Evolutionary conservation across 2,329 filamentous ascomycete species (phyloP), one percentile per base, ranked within the genome.

Genomic region (Xylaria arbuscula): DNA sequence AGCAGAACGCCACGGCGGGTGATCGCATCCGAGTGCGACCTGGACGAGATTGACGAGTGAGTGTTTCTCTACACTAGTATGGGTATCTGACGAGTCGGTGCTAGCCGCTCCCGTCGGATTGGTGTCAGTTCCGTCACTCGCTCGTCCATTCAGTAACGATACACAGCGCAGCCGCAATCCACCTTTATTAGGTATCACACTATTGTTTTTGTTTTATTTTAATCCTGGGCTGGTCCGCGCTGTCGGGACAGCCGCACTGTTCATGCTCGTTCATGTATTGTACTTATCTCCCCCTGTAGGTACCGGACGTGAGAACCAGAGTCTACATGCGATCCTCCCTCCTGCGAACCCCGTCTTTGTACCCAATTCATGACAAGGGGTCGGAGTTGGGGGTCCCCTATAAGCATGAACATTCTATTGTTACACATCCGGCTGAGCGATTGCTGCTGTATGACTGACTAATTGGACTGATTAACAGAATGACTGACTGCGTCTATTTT

Each of bases 1-100:
- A 61, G 68, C 22, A 67, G 62, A 51, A 61, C 68, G 58, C 71
- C 72, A 72, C 70, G 61, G 54, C 67, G 64, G 64, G 69, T 62
- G 62, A 71, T 68, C 64, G 62, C 70, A 70, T 64, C 70, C 64
- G 62, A 65, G 61, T 64, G 62, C 57, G 55, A 66, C 63, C 45
- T 60, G 63, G 50, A 32, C 53, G 59, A 69, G 69, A 71, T 71
- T 69, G 53, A 71, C 69, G 66, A 54, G 28, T 32, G 28, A 22
- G 17, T 45, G 40, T 28, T 5, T 28, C 22, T 22, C 17, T n/a
- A 7, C 15, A 34, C 17, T 19, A 19, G 17, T 6, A 17, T 19
- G 19, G 51, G 48, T 15, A 51, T 32, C 24, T 70, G 51, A 69
- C 66, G 63, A 34, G 24, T 47, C 45, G 38, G 8, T 47, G 17